Base-by-base conservation (phyloP, 2,329 filamentous ascomycete species). In the Fusarium pilosicola region DNA sequence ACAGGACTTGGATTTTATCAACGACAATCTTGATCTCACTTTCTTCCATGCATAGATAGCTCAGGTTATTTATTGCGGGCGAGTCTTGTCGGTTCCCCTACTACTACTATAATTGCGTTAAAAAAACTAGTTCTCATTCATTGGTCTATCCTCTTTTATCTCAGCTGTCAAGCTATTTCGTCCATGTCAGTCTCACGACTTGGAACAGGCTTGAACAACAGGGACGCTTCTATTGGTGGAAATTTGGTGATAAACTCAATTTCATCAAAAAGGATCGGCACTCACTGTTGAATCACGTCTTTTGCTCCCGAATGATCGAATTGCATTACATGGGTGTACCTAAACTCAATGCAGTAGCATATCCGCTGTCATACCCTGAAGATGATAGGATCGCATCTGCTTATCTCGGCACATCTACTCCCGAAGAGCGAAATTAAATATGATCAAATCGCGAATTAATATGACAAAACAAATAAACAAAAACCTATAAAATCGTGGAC, bases 311-410 rank as follows among this genome's bases (percentile, higher is more conserved):
- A 36, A 68, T 69, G 66, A 34, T 41, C 55, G 32, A 58, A 69
- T 52, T 28, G 13, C 48, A 56, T 49, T 39, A 28, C 11, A 12
- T n/a, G 5, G 1, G 14, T 8, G 22, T 26, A 18, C 13, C 49
- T 69, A 69, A 56, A 46, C 66, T 68, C 12, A 34, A 68, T 49
- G 11, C 4, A 68, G 66, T 30, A 68, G 49, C 30, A 56, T 24
- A 41, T 56, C 66, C 63, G 55, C 20, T 34, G 46, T 20, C 38
- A 41, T 1, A 45, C 30, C 15, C 34, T 54, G 57, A 10, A 41
- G 11, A 17, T 7, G 32, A 28, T 44, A 15, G 39, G 24, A 20
- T 62, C 52, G 42, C 36, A 30, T 41, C 45, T 24, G 18, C 44
- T 45, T 28, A 62, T 52, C 22, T 66, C 65, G 63, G 65, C 18